Base-by-base conservation (phyloP, 139 green algal genomes). In the Chloropicon primus region DNA sequence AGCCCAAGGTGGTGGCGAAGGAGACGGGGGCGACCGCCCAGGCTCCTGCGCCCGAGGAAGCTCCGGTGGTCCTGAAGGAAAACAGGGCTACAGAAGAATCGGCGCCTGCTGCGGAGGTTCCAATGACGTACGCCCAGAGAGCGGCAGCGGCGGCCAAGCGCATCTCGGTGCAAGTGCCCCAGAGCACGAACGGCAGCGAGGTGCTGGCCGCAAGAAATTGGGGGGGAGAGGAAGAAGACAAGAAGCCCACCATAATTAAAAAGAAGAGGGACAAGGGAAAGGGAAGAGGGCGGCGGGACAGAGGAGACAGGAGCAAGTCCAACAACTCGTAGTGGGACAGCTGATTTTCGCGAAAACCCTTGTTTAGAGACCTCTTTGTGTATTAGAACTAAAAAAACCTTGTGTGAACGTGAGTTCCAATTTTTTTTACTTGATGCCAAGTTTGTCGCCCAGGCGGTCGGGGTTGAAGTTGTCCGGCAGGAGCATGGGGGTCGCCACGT, bases 401-500 rank as follows among this genome's bases (percentile, higher is more conserved):
- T n/a, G n/a, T n/a, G n/a, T n/a, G n/a, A n/a, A n/a, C n/a, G n/a
- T n/a, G n/a, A n/a, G n/a, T n/a, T n/a, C n/a, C n/a, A n/a, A n/a
- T n/a, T n/a, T 62, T 17, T 62, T 62, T 62, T 62, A 62, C 10
- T 62, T 5, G 10, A 5, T 5, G 10, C 41, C 41, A 17, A 62
- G 41, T 17, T 62, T 62, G 10, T 62, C 41, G 10, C 10, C 41
- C 5, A 62, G 17, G 41, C 41, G 41, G 41, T 17, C 17, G 41
- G 41, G 41, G 17, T 62, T 17, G 17, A 62, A 62, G 41, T 5
- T n/a, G 5, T 5, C 41, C 10, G 41, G 41, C 89, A 97, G 89
- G 1, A 97, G 91, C 94, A 98, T 98, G 23, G 94, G 94, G 2
- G 80, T 87, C 1, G 92, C 93, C 54, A 98, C 91, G 72, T 93